Evolutionary conservation across 495 filamentous ascomycete genomes (phyloP), one percentile per base, ranked within the genome.

Genomic region (Haplographium delicatum): DNA sequence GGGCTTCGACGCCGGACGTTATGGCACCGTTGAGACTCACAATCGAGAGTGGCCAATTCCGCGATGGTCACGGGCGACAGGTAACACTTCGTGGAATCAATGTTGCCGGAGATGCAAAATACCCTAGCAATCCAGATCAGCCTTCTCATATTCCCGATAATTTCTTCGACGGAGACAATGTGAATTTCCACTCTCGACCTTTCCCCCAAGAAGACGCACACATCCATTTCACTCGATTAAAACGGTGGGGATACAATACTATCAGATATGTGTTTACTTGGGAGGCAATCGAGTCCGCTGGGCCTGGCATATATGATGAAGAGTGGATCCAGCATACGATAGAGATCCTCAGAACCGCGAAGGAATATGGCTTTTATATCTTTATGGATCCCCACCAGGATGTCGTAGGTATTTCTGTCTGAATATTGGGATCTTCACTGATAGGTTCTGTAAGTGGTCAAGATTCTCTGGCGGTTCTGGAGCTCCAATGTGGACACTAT

Each of bases 241-340:
- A 84, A 53, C 85, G 83, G 53, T 95, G 79, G 73, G 93, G 93
- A 5, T 98, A 96, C 67, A 98, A 96, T 66, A 88, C 86, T 1
- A 91, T 98, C 44, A 78, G 93, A 60, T 98, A 98, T 63, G 76
- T 98, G 52, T 98, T 95, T 64, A 97, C 91, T 0, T 98, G 93
- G 93, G 93, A 98, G 65, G 91, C 93, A n/a, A 91, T 98, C 60
- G 93, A 98, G 69, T 83, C 89, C 51, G 83, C 83, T 10, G 93
- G 91, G 0, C 93, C 93, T n/a, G 89, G 90, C 1, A 86, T 75
- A 54, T 98, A 97, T 66, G 93, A 98, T 54, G 86, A 98, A 60
- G 86, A 89, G 53, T 98, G 88, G 86, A 87, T 96, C 52, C 68
- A 86, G 44, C 87, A 91, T 62, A 97, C 94, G 1, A 89, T 97